These are phyloP conservation scores for Penicillium brasilianum DNA, from an alignment of 2,329 filamentous ascomycete genomes.

Conservation along the genomic window DNA sequence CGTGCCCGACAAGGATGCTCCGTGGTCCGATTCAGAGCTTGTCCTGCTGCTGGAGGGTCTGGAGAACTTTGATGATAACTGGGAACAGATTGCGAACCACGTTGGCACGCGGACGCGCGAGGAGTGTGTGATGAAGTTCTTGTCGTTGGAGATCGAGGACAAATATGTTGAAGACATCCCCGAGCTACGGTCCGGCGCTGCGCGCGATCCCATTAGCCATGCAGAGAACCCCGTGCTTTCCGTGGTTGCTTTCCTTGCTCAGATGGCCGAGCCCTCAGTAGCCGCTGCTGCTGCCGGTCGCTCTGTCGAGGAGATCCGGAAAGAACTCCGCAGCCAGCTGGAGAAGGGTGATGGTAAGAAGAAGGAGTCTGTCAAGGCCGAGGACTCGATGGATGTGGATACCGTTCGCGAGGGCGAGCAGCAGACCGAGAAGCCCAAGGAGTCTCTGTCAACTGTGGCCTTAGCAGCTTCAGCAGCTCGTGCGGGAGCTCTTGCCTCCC, in stretches of 20 bases:
- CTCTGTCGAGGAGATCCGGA: conserved; percentile 84
- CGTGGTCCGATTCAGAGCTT: conserved; percentile 90
- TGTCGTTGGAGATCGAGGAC: conserved; percentile 96
- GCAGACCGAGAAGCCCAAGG: conserved; percentile 50
- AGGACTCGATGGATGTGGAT: conserved; percentile 66
- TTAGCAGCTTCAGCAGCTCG: conserved; percentile 86
- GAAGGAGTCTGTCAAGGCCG: conserved; percentile 56
- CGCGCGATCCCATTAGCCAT: conserved; percentile 86
- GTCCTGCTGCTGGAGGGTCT: conserved; percentile 88
- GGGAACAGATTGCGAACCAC: conserved; percentile 89
- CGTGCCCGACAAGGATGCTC: conserved; percentile 79
- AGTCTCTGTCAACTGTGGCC: conserved; percentile 71
- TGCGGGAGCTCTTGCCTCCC: conserved; percentile 84
- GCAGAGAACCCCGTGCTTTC: conserved; percentile 96
- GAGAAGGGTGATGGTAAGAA: conserved; percentile 64
- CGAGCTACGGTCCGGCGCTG: conserved; percentile 70
- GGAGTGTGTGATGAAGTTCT: conserved; percentile 94
- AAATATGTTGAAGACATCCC: conserved; percentile 87
- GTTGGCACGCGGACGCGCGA: conserved; percentile 90
- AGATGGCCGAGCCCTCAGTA: conserved; percentile 85
- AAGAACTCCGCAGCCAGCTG: conserved; percentile 76
- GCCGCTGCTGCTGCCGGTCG: conserved; percentile 89
- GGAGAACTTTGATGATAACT: conserved; percentile 93
- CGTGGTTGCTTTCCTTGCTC: conserved; percentile 90
- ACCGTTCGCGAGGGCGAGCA: conserved; percentile 36